Conservation (phyloP, 2,329 filamentous ascomycete species). For the Aquanectria penicillioides region DNA sequence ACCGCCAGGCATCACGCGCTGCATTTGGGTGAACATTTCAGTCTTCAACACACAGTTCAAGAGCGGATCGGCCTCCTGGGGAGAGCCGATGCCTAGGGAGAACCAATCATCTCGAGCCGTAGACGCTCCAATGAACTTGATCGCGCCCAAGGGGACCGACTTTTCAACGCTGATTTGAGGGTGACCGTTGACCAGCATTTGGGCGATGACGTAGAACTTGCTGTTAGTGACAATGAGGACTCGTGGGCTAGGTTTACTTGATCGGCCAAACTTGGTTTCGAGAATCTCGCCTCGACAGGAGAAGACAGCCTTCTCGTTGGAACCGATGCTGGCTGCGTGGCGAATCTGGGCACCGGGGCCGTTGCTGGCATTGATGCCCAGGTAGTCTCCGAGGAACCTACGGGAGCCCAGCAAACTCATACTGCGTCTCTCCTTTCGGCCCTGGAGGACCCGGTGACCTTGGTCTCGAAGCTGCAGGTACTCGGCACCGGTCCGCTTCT, state of each 20-base stretch:
- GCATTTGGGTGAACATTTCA: conserved; percentile 94
- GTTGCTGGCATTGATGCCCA: conserved; percentile 83
- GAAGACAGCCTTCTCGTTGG: conserved; percentile 82
- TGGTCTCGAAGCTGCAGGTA: conserved; percentile 89
- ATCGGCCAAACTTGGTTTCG: conserved; percentile 94
- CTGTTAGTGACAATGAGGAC: conserved; percentile 85
- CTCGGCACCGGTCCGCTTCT: conserved; percentile 89
- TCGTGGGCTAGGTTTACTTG: conserved; percentile 90
- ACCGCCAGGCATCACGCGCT: conserved; percentile 79
- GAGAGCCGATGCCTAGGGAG: conserved; percentile 87
- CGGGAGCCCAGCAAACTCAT: conserved; percentile 93
- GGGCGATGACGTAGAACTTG: conserved; percentile 89
- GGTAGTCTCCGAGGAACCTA: conserved; percentile 93
- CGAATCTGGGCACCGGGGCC: conserved; percentile 86
- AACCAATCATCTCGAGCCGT: conserved; percentile 96
- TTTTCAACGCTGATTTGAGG: conserved; percentile 84
- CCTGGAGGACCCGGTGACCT: conserved; percentile 82
- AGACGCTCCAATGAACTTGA: conserved; percentile 87
- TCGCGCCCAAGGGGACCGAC: conserved; percentile 83
- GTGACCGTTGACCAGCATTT: conserved; percentile 83
- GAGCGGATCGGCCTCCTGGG: conserved; percentile 92
- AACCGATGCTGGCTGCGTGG: conserved; percentile 74
- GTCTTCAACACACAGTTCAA: conserved; percentile 96
- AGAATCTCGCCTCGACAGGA: conserved; percentile 91
- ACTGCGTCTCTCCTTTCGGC: conserved; percentile 88